Conservation (phyloP, 352 stramenopile genomes). For the Phytophthora pluvialis region DNA sequence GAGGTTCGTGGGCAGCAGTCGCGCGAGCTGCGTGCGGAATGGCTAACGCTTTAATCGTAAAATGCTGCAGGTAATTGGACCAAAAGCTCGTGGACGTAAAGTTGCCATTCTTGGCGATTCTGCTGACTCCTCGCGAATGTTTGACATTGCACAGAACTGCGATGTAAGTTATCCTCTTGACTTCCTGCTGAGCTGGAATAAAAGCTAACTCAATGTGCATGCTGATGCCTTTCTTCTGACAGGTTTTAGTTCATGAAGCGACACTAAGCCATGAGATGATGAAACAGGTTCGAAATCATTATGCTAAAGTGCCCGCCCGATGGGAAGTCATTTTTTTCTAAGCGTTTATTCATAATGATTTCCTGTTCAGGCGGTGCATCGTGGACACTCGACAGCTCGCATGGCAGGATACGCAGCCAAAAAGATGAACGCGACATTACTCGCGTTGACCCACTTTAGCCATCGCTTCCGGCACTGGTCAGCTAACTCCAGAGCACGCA, state of each 20-base stretch:
- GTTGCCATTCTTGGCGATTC: conserved; percentile 84
- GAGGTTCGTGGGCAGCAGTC: conserved; percentile 56
- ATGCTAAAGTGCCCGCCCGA: not conserved
- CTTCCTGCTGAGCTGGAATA: not conserved
- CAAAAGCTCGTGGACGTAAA: conserved; percentile 66
- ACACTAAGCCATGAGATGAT: conserved; percentile 80
- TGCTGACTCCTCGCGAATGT: conserved; percentile 72
- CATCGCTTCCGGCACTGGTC: conserved; percentile 83
- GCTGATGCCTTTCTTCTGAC: not conserved
- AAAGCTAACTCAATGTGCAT: conserved; percentile 6
- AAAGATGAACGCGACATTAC: conserved; percentile 76
- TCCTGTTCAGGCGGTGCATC: conserved; percentile 54
- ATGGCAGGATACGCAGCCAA: conserved; percentile 82
- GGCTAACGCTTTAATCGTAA: not conserved
- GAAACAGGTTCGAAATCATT: conserved; percentile 42
- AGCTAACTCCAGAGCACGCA: conserved; percentile 36
- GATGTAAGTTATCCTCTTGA: conserved; percentile 52
- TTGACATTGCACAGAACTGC: conserved; percentile 77
- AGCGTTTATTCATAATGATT: conserved; percentile 2
- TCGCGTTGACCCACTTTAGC: conserved; percentile 88
- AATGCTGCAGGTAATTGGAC: conserved; percentile 59
- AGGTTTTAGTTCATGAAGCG: conserved; percentile 90
- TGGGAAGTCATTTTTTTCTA: too few relatives aligned
- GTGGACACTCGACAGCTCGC: conserved; percentile 79
- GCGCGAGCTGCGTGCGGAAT: not conserved